These are phyloP conservation scores for Colletotrichum sp. DNA, from an alignment of 2,329 filamentous ascomycete species.

Conservation along the genomic window DNA sequence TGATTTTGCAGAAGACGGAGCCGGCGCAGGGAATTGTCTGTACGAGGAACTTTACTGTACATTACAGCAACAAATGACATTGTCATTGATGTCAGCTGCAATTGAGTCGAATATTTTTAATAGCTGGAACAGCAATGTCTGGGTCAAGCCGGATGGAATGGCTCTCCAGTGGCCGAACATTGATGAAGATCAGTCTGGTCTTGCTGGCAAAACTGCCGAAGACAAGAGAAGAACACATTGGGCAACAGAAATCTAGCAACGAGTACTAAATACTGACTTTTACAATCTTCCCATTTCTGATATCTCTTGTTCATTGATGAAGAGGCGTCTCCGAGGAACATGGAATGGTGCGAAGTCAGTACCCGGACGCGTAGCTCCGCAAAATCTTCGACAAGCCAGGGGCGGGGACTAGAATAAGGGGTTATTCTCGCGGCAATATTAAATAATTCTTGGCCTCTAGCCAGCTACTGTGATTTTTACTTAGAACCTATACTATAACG, in stretches of 20 bases:
- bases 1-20: not conserved
- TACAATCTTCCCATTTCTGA: not conserved
- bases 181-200: not conserved
- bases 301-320: not conserved
- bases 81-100: fast-evolving
- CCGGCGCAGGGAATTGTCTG: not conserved
- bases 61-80: not conserved
- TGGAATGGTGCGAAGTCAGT: not conserved
- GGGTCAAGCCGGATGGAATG: not conserved
- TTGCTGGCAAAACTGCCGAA: not conserved
- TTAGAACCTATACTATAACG: too few species aligned
- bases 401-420: not conserved
- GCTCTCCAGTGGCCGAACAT: not conserved
- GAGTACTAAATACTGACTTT: not conserved
- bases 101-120: not conserved
- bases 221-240: not conserved
- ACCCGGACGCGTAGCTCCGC: not conserved
- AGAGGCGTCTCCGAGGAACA: not conserved
- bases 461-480: too few species aligned
- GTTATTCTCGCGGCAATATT: not conserved
- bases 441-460: too few species aligned
- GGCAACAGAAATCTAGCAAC: not conserved
- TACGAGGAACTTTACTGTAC: not conserved
- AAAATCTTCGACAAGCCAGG: not conserved
- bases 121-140: not conserved